phyloP scores from a whole-genome alignment of 108 stramenopile genomes.

The Skeletonema tropicum region DNA sequence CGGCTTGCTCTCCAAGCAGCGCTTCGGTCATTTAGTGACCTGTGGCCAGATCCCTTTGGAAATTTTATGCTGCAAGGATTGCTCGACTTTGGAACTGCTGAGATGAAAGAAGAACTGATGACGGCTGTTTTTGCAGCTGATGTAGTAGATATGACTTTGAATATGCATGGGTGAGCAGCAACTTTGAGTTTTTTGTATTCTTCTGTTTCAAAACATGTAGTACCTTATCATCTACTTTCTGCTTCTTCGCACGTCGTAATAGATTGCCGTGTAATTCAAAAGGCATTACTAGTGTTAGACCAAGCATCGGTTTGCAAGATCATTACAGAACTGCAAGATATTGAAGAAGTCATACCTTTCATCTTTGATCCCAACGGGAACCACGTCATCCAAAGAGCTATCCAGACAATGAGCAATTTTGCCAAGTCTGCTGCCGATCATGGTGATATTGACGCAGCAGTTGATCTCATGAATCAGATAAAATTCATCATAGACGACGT shows the following conservation, averaged over 20 bases:
- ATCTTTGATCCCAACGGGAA: constrained; percentile 97
- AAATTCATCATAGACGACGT: constrained; percentile 94
- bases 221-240: neutral
- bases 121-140: constrained; percentile 60
- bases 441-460: constrained; percentile 31
- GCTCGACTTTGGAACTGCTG: constrained; percentile 80
- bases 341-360: constrained; percentile 72
- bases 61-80: constrained; percentile 95
- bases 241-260: neutral
- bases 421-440: constrained; percentile 38
- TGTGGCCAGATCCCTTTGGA: constrained; percentile 87
- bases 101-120: constrained; percentile 67
- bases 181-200: constrained; percentile 10
- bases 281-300: constrained; percentile 79
- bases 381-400: constrained; percentile 95
- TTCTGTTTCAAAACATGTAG: neutral
- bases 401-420: constrained; percentile 75
- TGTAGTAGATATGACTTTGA: constrained; percentile 72
- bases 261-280: constrained; percentile 95
- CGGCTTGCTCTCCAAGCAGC: constrained; percentile 78
- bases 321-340: constrained; percentile 76
- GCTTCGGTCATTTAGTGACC: constrained; percentile 54
- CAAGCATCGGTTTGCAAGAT: constrained; percentile 69
- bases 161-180: constrained; percentile 78
- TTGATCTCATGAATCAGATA: constrained; percentile 69